These are phyloP conservation scores for Heliamphora exappendiculata DNA, from an alignment of 148 eudicot species.

Conservation along the genomic window DNA sequence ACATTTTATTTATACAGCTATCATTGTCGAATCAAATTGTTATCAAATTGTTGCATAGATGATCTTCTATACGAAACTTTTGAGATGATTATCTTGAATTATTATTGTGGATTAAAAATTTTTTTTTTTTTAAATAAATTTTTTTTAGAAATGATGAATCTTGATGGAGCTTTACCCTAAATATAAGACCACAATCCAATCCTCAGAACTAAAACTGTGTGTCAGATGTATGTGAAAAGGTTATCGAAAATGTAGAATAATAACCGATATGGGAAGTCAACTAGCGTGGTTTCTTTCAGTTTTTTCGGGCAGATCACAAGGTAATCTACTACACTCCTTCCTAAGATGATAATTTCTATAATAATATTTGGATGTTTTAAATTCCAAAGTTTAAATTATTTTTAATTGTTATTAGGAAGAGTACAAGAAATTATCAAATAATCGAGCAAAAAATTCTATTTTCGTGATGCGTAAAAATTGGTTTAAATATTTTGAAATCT, in stretches of 20 bases:
- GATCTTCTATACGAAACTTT: no score
- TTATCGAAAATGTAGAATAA: background rate
- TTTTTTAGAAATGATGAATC: no score
- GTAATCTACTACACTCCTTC: slow-evolving; percentile 16
- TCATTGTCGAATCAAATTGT: no score
- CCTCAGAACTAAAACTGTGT: slow-evolving; percentile 13
- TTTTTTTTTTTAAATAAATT: no score
- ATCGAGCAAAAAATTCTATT: background rate
- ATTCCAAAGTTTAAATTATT: background rate
- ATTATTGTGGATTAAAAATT: no score
- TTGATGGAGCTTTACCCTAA: no score
- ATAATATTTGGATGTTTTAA: background rate
- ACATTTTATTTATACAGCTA: no score
- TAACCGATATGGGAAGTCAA: slow-evolving; percentile 7
- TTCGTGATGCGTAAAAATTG: no score
- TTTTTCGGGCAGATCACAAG: slow-evolving; percentile 29
- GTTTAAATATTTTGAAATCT: background rate
- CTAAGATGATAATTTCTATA: slow-evolving; percentile 10
- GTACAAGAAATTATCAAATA: background rate
- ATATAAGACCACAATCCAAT: no score
- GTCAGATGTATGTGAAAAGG: background rate
- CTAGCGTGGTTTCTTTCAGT: slow-evolving; percentile 17
- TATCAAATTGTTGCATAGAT: no score
- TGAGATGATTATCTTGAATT: no score
- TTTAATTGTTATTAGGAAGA: background rate